Evolutionary conservation across 345 rosid species (phyloP), one percentile per base, ranked within the genome.

Genomic region (Gossypium turneri): DNA sequence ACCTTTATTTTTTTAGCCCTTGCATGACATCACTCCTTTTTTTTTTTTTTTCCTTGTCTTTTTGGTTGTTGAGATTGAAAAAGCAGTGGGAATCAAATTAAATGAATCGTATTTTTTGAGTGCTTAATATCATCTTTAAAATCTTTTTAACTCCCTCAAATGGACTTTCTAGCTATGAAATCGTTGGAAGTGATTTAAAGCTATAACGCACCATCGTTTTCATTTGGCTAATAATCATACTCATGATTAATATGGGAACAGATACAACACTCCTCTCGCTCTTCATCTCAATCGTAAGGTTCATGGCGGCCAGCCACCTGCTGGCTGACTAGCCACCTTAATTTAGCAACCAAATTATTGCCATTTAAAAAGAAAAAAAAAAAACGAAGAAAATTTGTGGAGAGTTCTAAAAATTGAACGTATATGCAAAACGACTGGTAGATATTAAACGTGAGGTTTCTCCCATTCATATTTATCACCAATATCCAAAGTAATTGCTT

Each of bases 171-270:
- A 16, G 45, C 66, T 15, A 61, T 12, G 13, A 20, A 10, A 20
- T 56, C 10, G 7, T 9, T 34, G 41, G 41, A 56, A 56, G 27
- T 2, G 13, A 20, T 56, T 56, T 56, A 56, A 59, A 60, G 64
- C 15, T 60, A 29, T 2, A 20, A 2, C 0, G 25, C 27, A 43
- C 57, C 9, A 24, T 68, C 72, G 57, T 48, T 68, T 15, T 68
- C 72, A 68, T 25, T 68, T 48, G 72, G 22, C 58, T 50, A 67
- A 67, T 47, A 38, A 67, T 67, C 38, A 20, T 47, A 13, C 41
- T 67, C 20, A 67, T 67, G 3, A 67, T 67, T 67, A 24, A 48
- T 48, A 34, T 6, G 7, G 57, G 22, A 67, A 24, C 12, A 3
- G 11, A 66, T 20, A 24, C 41, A 1, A 34, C 41, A 34, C 1